Conservation (phyloP, 2,329 filamentous ascomycete species). For the Botrytis hyacinthi region DNA sequence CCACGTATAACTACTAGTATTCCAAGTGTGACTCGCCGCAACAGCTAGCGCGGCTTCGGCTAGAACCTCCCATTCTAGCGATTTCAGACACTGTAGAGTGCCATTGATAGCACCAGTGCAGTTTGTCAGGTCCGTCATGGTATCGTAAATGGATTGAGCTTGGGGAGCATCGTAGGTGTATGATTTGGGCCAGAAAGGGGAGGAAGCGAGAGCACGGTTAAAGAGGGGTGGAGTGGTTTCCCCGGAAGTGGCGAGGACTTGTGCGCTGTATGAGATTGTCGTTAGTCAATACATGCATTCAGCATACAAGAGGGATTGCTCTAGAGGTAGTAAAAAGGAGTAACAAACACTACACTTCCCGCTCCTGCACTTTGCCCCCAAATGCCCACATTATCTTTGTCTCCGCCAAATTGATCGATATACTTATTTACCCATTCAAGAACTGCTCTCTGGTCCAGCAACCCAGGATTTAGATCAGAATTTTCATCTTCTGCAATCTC, state of each 20-base stretch:
- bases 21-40: conserved; percentile 50
- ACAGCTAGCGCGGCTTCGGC: conserved; percentile 52
- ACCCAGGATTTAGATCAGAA: conserved; percentile 58
- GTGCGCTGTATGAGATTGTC: conserved; percentile 38
- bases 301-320: not conserved
- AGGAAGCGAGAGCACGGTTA: conserved; percentile 49
- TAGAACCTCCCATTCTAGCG: conserved; percentile 51
- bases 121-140: conserved; percentile 44
- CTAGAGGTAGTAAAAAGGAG: not conserved
- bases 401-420: conserved; percentile 57
- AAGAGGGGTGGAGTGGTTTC: conserved; percentile 47
- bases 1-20: conserved; percentile 57
- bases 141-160: conserved; percentile 47
- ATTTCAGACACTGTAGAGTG: conserved; percentile 55
- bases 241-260: conserved; percentile 49
- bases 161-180: conserved; percentile 49
- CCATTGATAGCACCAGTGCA: conserved; percentile 42
- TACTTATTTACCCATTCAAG: conserved; percentile 60
- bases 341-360: conserved; percentile 45
- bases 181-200: conserved; percentile 54
- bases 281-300: not conserved
- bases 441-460: conserved; percentile 58
- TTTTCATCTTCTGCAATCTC: conserved; percentile 51
- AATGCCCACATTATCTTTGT: conserved; percentile 54
- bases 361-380: conserved; percentile 60